Evolutionary conservation across 148 eudicot species (phyloP), one percentile per base, ranked within the genome.

Genomic region (Nepenthes mirabilis): DNA sequence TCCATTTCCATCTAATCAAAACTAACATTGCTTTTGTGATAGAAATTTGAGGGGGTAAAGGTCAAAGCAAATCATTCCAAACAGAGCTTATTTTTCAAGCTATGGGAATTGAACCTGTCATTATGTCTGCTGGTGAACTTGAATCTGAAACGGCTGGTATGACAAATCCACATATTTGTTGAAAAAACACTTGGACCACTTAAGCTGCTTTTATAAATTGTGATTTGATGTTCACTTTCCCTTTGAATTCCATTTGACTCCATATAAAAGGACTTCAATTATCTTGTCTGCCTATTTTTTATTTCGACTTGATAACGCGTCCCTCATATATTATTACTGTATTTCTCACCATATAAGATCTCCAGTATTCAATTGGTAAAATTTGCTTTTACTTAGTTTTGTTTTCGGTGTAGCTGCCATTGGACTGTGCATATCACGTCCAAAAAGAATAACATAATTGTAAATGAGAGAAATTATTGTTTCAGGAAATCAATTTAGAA

Each of bases 31-130:
- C 47, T 55, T 66, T n/a, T 57, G 58, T 48, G 55, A 36, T 68
- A 91, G 97, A 96, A 52, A 78, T 91, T 47, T 91, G 97, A 96
- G 96, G 97, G 58, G 97, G 97, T 54, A 91, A 91, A 83, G 97
- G 97, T 51, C 97, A 91, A 77, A 96, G 97, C 11, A 91, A 91
- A 74, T 70, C 97, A 64, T 91, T 91, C 63, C 97, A 91, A 68
- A 88, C 97, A 52, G 97, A 88, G 78, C 96, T 91, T 60, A 81
- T 91, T 56, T 91, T 88, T 70, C 90, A 64, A 67, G 90, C 94
- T 32, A 36, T 91, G 96, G 97, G 96, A 72, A 72, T 91, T 50
- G 93, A 85, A 75, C 97, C 97, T 36, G 77, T 91, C 63, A 85
- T 91, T 52, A 91, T 91, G 91, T 91, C 97, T 62, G 96, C 97